These are phyloP conservation scores for Cryptococcus amylolentus DNA, from an alignment of 1,284 basidiomycete genomes.

Conservation along the genomic window DNA sequence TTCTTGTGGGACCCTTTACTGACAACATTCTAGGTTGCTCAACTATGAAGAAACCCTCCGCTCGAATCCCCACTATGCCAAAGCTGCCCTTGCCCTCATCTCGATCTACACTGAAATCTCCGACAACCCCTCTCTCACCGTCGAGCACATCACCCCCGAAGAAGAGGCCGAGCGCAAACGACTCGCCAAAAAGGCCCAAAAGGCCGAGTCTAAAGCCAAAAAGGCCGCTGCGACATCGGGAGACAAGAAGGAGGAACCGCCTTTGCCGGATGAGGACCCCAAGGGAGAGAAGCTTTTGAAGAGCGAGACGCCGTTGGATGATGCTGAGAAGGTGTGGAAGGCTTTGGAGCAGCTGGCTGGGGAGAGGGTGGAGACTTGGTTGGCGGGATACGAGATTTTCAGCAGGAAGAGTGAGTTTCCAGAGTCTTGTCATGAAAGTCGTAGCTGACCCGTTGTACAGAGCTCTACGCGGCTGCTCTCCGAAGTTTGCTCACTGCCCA, in stretches of 20 bases:
- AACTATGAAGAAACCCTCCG: conserved; percentile 77
- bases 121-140: conserved; percentile 66
- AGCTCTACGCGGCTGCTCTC: conserved; percentile 73
- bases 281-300: conserved; percentile 69
- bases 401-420: conserved; percentile 63
- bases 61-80: conserved; percentile 70
- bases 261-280: conserved; percentile 71
- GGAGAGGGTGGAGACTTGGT: conserved; percentile 66
- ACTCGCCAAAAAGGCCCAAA: conserved; percentile 79
- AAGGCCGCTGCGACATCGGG: conserved; percentile 56
- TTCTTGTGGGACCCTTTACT: background rate
- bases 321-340: conserved; percentile 69
- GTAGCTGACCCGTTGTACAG: conserved; percentile 49
- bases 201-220: conserved; percentile 83
- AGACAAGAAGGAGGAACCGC: conserved; percentile 66
- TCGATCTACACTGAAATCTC: conserved; percentile 72
- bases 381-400: conserved; percentile 74
- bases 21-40: conserved; percentile 59
- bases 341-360: conserved; percentile 61
- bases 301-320: conserved; percentile 67
- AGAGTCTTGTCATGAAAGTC: background rate
- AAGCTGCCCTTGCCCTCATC: conserved; percentile 67
- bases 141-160: conserved; percentile 41
- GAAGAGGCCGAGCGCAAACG: conserved; percentile 57
- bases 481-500: conserved; percentile 64